phyloP scores from a whole-genome alignment of 306 rosid genomes.

The Adenanthera pavonina region DNA sequence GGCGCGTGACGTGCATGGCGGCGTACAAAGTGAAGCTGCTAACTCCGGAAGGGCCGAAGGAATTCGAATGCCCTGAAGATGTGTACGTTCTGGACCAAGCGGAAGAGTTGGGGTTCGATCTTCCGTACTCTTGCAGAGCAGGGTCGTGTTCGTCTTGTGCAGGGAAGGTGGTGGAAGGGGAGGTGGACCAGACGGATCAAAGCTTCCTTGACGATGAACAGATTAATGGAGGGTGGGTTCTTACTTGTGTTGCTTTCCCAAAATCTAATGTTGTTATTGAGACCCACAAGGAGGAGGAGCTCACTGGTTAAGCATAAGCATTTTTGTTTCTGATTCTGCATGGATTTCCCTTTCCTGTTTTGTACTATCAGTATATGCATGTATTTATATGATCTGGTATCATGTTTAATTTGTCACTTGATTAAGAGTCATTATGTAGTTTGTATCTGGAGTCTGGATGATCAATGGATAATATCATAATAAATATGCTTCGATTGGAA shows the following conservation, averaged over 20 bases:
- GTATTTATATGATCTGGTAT: no score
- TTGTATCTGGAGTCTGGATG: neutral
- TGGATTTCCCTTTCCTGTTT: neutral
- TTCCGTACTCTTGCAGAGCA: constrained; percentile 73
- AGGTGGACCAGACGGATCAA: constrained; percentile 56
- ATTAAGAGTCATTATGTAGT: neutral
- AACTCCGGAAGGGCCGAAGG: constrained; percentile 55
- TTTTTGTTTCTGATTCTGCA: neutral
- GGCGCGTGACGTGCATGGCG: constrained; percentile 51
- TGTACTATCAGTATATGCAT: no score
- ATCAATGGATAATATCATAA: neutral
- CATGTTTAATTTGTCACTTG: neutral
- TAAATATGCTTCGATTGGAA: neutral
- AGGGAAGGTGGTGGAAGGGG: constrained; percentile 49
- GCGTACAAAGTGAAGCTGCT: constrained; percentile 54
- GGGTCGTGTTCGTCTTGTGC: constrained; percentile 76
- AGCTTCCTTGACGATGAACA: constrained; percentile 69
- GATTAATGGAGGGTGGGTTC: constrained; percentile 45
- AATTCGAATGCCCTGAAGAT: constrained; percentile 56
- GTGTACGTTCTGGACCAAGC: constrained; percentile 64
- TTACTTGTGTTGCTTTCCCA: constrained; percentile 69
- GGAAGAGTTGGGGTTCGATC: constrained; percentile 31
- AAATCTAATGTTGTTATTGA: constrained; percentile 46
- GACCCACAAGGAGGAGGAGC: constrained; percentile 74
- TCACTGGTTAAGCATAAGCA: constrained; percentile 29